Conservation (phyloP, 345 rosid genomes). For the Aquilaria malaccensis region DNA sequence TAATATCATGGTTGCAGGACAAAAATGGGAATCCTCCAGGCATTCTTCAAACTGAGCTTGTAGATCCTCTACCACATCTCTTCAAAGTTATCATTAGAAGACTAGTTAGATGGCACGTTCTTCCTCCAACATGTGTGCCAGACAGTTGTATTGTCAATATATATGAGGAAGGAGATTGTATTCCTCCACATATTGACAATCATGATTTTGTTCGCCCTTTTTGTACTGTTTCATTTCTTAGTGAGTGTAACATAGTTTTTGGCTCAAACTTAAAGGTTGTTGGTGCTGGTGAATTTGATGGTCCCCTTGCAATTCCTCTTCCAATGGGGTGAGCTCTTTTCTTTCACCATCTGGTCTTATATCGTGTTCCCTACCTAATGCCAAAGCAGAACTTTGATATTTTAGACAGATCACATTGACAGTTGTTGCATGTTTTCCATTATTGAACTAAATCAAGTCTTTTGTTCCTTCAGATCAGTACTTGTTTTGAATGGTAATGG, state of each 20-base stretch:
- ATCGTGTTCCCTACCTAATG: not conserved
- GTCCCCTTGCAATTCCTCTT: conserved; percentile 46
- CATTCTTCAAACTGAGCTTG: conserved; percentile 41
- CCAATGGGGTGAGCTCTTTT: conserved; percentile 44
- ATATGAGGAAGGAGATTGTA: conserved; percentile 64
- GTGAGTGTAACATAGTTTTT: conserved; percentile 43
- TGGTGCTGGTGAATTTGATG: conserved; percentile 50
- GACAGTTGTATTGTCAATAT: conserved; percentile 69
- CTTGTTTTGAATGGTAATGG: conserved; percentile 55
- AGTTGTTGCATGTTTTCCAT: too few species aligned
- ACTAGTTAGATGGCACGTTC: conserved; percentile 47
- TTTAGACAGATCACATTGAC: too few species aligned
- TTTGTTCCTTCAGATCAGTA: conserved; percentile 40
- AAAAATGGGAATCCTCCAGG: conserved; percentile 58
- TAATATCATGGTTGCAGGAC: conserved; percentile 26
- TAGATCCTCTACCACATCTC: conserved; percentile 49
- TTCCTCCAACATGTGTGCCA: conserved; percentile 55
- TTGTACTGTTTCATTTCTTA: conserved; percentile 60
- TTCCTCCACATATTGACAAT: conserved; percentile 68
- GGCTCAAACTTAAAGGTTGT: conserved; percentile 44
- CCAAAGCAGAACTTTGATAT: too few species aligned
- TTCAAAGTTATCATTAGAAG: conserved; percentile 57
- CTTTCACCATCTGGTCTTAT: not conserved
- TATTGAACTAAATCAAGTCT: not conserved
- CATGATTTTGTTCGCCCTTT: conserved; percentile 64